phyloP scores from a whole-genome alignment of 345 rosid species.

The Citrus glauca region DNA sequence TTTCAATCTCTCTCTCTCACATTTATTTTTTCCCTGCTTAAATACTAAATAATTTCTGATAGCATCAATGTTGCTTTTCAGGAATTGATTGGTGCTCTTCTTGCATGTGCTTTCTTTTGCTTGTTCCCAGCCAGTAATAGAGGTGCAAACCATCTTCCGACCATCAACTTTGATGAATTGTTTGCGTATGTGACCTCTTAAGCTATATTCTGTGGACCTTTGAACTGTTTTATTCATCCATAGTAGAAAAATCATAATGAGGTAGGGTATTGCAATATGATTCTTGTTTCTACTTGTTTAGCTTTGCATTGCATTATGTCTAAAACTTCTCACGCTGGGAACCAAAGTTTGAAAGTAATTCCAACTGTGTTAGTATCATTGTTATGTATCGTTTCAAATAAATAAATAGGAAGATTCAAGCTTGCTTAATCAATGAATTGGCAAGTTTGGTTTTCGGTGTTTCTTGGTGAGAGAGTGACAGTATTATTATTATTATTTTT shows the following conservation, averaged over 20 bases:
- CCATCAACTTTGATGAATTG: constrained; percentile 76
- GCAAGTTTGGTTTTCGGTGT: background rate
- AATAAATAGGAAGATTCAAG: background rate
- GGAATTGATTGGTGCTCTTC: constrained; percentile 86
- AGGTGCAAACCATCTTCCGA: constrained; percentile 59
- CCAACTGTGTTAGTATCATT: background rate
- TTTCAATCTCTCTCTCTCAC: background rate
- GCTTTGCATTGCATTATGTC: background rate
- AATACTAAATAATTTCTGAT: background rate
- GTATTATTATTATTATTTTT: no score
- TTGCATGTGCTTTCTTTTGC: constrained; percentile 80
- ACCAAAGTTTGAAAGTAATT: background rate
- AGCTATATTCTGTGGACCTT: constrained; percentile 23
- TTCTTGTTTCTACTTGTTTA: background rate
- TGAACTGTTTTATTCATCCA: background rate
- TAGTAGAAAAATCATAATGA: background rate
- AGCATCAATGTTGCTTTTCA: constrained; percentile 27
- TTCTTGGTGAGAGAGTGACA: background rate
- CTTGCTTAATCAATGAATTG: background rate
- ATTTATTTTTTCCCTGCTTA: background rate
- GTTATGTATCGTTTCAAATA: background rate
- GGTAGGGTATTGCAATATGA: background rate
- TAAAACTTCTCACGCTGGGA: background rate
- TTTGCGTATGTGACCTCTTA: constrained; percentile 66
- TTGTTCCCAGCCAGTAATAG: constrained; percentile 66